Base-by-base conservation (phyloP, 2,329 filamentous ascomycete species). In the Aureobasidium lini region DNA sequence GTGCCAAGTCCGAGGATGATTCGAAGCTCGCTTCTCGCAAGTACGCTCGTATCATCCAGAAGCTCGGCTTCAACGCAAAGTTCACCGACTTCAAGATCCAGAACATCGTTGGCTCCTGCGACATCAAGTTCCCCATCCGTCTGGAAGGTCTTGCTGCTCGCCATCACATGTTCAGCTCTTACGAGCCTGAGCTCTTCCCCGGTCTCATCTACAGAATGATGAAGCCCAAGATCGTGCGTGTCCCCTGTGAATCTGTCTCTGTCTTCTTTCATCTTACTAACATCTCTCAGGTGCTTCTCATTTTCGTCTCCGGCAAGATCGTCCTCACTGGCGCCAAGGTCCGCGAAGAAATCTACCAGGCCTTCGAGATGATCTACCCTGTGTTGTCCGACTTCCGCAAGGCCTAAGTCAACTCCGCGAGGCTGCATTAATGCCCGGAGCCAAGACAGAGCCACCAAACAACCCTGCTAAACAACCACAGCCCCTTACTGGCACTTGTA, bases 151-250 rank as follows among this genome's bases (percentile, higher is more conserved):
- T 99, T 72, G 94, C 94, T 15, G 94, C 88, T 67, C 90, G 92
- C 77, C 94, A 99, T 83, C 93, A 97, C 82, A 96, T 96, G 79
- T 99, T 97, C 85, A 95, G 90, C 77, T 96, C 92, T 60, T 99
- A 99, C 76, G 94, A 99, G 76, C 94, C 94, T 66, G 94, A 99
- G 73, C 76, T 99, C 74, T 99, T 97, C 84, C 94, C 94, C 70
- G 94, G 94, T 84, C 86, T 99, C 56, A 99, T 99, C 78, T 99
- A 99, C 79, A 91, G 94, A 74, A 99, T 99, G 94, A 96, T 97
- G 82, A 97, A 97, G 82, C 94, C 94, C 18, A 97, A 97, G 85
- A 96, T 97, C 67, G 62, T 63, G 16, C 31, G 62, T 34, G n/a
- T n/a, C n/a, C 16, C 36, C 34, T 32, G 8, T 16, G n/a, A 29